Conservation (phyloP, 148 eudicot species). For the Silene conica region DNA sequence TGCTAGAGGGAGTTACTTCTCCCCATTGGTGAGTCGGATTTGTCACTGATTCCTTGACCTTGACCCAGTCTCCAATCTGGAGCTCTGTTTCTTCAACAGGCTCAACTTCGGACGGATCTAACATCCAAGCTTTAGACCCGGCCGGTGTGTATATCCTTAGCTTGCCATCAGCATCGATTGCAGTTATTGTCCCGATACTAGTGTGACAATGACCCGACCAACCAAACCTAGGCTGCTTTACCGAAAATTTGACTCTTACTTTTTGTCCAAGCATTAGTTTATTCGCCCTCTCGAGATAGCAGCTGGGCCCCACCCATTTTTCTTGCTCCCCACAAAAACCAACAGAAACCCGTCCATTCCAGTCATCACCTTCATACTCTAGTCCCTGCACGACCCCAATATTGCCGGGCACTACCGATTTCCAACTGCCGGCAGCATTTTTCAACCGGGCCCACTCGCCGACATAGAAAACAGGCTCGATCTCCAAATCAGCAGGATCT, state of each 20-base stretch:
- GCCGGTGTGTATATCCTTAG: constrained; percentile 84
- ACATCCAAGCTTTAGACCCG: constrained; percentile 81
- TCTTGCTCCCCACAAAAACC: constrained; percentile 95
- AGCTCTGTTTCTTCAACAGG: constrained; percentile 78
- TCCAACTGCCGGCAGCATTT: constrained; percentile 51
- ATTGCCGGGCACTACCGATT: constrained; percentile 72
- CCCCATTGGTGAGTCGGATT: constrained; percentile 93
- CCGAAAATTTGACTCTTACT: constrained; percentile 52
- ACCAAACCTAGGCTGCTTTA: constrained; percentile 90
- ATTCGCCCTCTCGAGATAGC: constrained; percentile 54
- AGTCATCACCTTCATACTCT: constrained; percentile 56
- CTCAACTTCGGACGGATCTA: constrained; percentile 93
- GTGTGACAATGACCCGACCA: constrained; percentile 93
- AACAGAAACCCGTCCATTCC: constrained; percentile 71
- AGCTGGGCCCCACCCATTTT: constrained; percentile 66
- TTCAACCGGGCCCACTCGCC: constrained; percentile 88
- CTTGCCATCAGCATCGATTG: constrained; percentile 92
- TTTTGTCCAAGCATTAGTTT: constrained; percentile 67
- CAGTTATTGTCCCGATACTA: constrained; percentile 71
- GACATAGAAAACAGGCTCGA: constrained; percentile 72
- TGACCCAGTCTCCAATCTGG: constrained; percentile 80
- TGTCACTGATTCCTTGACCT: constrained; percentile 50
- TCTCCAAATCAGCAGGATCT: constrained; percentile 85
- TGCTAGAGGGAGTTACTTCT: constrained; percentile 73
- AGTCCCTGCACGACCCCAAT: constrained; percentile 88